Conservation (phyloP, 2,329 filamentous ascomycete species). For the Ceratocystis ficicola region DNA sequence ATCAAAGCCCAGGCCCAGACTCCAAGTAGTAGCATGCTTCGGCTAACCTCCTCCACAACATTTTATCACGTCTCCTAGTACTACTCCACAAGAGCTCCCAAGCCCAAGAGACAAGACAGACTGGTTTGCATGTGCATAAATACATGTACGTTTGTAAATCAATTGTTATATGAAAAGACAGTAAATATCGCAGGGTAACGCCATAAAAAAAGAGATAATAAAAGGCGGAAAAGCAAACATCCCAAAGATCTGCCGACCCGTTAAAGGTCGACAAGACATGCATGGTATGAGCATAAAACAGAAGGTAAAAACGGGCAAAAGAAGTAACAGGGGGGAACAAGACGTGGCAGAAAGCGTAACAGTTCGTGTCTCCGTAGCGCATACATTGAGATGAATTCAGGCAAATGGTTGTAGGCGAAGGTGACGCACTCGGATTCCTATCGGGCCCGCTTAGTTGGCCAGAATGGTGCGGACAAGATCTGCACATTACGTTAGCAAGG, state of each 20-base stretch:
- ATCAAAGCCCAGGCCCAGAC: too few species aligned
- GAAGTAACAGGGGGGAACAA: neutral
- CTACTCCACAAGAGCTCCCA: neutral
- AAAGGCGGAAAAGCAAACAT: slow-evolving; percentile 2
- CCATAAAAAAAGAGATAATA: neutral
- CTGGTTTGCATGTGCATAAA: neutral
- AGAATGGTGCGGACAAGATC: slow-evolving; percentile 79
- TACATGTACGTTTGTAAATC: slow-evolving; percentile 10
- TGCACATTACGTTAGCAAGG: slow-evolving; percentile 28
- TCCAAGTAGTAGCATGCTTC: too few species aligned
- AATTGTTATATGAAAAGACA: slow-evolving; percentile 7
- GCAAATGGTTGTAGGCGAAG: neutral
- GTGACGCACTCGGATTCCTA: slow-evolving; percentile 9
- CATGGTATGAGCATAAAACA: slow-evolving; percentile 3
- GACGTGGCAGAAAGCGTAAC: slow-evolving; percentile 18
- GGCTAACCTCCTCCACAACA: neutral
- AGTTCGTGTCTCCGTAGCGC: slow-evolving; percentile 20
- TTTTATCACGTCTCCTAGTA: neutral
- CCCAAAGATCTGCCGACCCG: slow-evolving; percentile 5
- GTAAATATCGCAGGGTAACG: slow-evolving; percentile 8
- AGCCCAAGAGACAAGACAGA: neutral
- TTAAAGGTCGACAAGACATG: slow-evolving; percentile 1
- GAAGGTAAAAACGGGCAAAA: neutral
- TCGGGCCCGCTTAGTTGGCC: slow-evolving; percentile 49
- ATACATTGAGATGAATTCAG: slow-evolving; percentile 13